These are phyloP conservation scores for Murraya paniculata DNA, from an alignment of 345 rosid species.

Conservation along the genomic window DNA sequence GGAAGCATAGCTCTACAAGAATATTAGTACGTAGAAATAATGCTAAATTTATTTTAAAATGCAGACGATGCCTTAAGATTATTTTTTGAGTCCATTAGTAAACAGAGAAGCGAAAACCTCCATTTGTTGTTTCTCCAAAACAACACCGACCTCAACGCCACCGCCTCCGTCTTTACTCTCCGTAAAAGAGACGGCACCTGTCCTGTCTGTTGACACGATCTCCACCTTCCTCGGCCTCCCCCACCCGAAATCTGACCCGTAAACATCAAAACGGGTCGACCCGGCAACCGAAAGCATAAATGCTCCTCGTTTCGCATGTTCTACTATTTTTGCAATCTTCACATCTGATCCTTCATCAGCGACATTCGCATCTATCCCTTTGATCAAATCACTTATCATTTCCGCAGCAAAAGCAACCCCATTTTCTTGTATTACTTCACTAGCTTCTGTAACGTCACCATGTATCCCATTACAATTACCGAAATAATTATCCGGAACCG, in stretches of 20 bases:
- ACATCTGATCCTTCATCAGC: neutral
- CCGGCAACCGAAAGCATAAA: neutral
- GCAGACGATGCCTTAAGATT: too few species aligned
- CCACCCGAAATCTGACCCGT: neutral
- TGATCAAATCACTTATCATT: neutral
- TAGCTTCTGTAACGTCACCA: neutral
- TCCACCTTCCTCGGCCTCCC: neutral
- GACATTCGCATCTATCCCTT: neutral
- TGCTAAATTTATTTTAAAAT: too few species aligned
- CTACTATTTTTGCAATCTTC: neutral
- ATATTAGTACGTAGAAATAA: too few species aligned
- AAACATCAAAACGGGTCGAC: neutral
- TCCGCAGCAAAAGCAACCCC: neutral
- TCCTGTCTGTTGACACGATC: neutral
- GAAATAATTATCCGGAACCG: neutral
- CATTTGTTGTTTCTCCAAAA: neutral
- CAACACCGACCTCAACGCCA: neutral
- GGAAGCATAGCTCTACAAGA: too few species aligned
- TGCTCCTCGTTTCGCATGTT: neutral
- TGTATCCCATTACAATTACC: neutral
- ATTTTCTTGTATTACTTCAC: neutral
- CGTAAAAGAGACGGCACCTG: neutral
- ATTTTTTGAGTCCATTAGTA: neutral
- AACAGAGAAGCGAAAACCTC: neutral
- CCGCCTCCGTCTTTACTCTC: neutral